These are phyloP conservation scores for Neopestalotiopsis sp. DNA, from an alignment of 2,329 filamentous ascomycete species.

Conservation along the genomic window DNA sequence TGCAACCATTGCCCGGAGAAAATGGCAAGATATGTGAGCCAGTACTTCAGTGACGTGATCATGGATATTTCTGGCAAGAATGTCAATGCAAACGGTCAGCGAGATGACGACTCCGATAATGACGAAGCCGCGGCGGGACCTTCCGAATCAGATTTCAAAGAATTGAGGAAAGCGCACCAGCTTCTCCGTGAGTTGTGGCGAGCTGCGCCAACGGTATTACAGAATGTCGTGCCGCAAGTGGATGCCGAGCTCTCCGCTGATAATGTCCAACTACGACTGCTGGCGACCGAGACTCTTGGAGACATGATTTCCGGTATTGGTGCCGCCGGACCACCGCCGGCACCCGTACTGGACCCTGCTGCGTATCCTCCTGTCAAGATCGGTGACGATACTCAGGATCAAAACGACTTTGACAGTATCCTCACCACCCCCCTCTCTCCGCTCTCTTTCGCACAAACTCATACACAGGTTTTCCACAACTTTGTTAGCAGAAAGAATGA, in stretches of 20 bases:
- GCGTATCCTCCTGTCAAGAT: constrained; percentile 81
- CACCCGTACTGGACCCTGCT: constrained; percentile 75
- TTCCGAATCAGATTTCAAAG: constrained; percentile 83
- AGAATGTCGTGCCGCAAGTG: constrained; percentile 92
- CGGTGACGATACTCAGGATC: constrained; percentile 58
- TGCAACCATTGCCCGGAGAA: constrained; percentile 90
- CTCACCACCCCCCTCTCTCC: constrained; percentile 85
- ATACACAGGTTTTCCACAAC: constrained; percentile 78
- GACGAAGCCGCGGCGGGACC: constrained; percentile 65
- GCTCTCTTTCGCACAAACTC: constrained; percentile 85
- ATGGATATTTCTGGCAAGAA: constrained; percentile 77
- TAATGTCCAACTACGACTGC: constrained; percentile 80
- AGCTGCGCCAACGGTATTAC: constrained; percentile 83
- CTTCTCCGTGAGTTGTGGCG: constrained; percentile 93
- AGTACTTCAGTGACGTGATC: constrained; percentile 97
- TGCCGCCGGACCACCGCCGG: constrained; percentile 81
- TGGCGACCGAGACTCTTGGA: constrained; percentile 92
- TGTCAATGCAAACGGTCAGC: constrained; percentile 60
- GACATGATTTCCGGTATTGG: constrained; percentile 95
- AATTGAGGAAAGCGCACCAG: constrained; percentile 86
- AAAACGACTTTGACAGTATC: constrained; percentile 57
- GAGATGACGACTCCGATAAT: constrained; percentile 66
- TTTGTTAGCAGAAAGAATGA: constrained; percentile 88
- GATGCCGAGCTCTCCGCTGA: constrained; percentile 92
- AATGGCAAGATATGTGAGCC: constrained; percentile 92